Conservation (phyloP, 164 flowering plant genomes). For the Euptelea pleiosperma region DNA sequence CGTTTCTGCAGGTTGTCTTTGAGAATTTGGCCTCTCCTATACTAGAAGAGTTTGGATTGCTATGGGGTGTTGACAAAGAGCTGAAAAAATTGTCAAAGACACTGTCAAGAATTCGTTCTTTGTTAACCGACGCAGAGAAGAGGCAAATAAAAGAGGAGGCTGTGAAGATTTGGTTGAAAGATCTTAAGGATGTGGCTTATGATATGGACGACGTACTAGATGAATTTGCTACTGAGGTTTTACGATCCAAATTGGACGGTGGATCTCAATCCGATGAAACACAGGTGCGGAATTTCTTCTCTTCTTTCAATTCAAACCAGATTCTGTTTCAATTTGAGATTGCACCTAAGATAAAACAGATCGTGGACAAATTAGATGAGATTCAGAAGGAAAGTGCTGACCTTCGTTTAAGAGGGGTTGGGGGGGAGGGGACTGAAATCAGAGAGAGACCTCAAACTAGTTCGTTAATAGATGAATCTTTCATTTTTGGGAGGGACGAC, state of each 20-base stretch:
- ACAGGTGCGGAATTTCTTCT: neutral
- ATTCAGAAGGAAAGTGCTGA: neutral
- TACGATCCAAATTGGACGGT: neutral
- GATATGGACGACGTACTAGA: conserved; percentile 19
- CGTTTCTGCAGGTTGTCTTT: neutral
- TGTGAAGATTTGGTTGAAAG: conserved; percentile 11
- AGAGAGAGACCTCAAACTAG: too few species aligned
- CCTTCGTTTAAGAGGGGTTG: neutral
- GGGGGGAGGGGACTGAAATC: neutral
- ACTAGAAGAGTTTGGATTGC: neutral
- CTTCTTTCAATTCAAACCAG: neutral
- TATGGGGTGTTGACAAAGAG: conserved; percentile 1
- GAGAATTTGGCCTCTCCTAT: conserved; percentile 4
- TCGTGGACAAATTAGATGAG: conserved; percentile 1
- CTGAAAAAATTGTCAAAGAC: neutral
- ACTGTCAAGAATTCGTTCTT: conserved; percentile 1
- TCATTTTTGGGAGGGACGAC: conserved; percentile 7
- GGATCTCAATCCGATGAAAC: neutral
- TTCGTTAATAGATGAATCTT: neutral
- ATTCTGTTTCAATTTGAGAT: neutral
- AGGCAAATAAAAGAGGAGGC: conserved; percentile 3
- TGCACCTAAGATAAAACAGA: conserved; percentile 3
- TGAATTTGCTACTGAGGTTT: neutral
- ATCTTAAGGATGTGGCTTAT: conserved; percentile 17
- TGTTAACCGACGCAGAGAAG: conserved; percentile 14